Percentiles rank a stretch among this genome's conserved stretches.
These are phyloP conservation scores for Ilyonectria destructans DNA, from an alignment of 2,329 filamentous ascomycete species.

Conservation along the genomic window DNA sequence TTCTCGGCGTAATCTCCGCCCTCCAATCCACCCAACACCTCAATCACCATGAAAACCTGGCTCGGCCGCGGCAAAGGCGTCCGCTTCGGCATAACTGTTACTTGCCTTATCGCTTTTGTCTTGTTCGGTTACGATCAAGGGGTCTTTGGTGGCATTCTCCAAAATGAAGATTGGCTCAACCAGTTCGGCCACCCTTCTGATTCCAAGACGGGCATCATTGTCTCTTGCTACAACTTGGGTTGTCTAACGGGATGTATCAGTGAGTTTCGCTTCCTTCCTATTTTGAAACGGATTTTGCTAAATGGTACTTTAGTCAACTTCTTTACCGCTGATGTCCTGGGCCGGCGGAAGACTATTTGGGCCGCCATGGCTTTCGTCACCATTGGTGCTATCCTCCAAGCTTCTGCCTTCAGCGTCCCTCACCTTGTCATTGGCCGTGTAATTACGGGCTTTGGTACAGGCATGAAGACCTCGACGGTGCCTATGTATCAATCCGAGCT, in stretches of 20 bases:
- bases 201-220: constrained; percentile 50
- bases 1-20: not conserved
- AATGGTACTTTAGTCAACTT: constrained; percentile 55
- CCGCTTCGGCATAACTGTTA: constrained; percentile 40
- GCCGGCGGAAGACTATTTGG: constrained; percentile 69
- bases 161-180: constrained; percentile 61
- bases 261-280: constrained; percentile 62
- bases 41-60: constrained; percentile 41
- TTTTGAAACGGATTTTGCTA: not conserved
- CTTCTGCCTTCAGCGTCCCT: constrained; percentile 59
- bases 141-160: constrained; percentile 64
- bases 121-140: constrained; percentile 65
- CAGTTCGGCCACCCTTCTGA: constrained; percentile 49
- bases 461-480: constrained; percentile 59
- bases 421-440: constrained; percentile 67
- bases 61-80: constrained; percentile 46
- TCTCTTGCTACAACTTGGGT: constrained; percentile 58
- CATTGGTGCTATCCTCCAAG: constrained; percentile 73
- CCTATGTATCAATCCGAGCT: constrained; percentile 56
- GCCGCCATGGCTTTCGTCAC: constrained; percentile 70
- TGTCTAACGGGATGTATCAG: constrained; percentile 60
- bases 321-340: constrained; percentile 67
- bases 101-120: constrained; percentile 47
- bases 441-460: constrained; percentile 66
- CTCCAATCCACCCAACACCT: not conserved